Conservation (phyloP, 2,329 filamentous ascomycete genomes). For the Fusarium virguliforme region DNA sequence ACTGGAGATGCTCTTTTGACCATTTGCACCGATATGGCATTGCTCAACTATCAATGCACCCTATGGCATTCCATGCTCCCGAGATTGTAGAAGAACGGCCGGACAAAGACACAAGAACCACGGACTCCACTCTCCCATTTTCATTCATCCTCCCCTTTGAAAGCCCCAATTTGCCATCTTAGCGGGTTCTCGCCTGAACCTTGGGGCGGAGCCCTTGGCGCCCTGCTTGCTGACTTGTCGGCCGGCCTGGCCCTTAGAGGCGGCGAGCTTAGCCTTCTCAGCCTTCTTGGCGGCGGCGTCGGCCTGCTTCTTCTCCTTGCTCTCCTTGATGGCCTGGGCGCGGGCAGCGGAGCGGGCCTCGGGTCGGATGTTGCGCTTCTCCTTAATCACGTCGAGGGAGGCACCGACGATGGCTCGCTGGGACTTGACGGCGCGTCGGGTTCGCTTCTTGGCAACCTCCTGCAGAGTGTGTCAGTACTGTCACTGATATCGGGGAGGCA, state of each 20-base stretch:
- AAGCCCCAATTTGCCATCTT: slow-evolving; percentile 46
- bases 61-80: slow-evolving; percentile 61
- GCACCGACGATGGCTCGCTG: slow-evolving; percentile 99
- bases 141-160: slow-evolving; percentile 44
- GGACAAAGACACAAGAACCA: slow-evolving; percentile 62
- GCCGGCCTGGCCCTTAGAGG: slow-evolving; percentile 82
- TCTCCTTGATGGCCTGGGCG: slow-evolving; percentile 91
- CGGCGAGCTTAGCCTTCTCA: slow-evolving; percentile 96
- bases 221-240: slow-evolving; percentile 97
- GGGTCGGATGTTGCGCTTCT: slow-evolving; percentile 94
- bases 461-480: slow-evolving; percentile 69
- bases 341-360: slow-evolving; percentile 96
- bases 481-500: slow-evolving; percentile 20
- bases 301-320: slow-evolving; percentile 98
- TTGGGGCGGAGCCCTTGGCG: slow-evolving; percentile 91
- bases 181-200: slow-evolving; percentile 89
- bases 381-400: slow-evolving; percentile 99
- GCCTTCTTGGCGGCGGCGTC: slow-evolving; percentile 95
- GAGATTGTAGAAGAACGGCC: slow-evolving; percentile 62
- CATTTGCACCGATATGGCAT: slow-evolving; percentile 58
- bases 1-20: slow-evolving; percentile 48
- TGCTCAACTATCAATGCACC: slow-evolving; percentile 62
- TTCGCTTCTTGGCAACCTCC: slow-evolving; percentile 99
- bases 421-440: slow-evolving; percentile 96
- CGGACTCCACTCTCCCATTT: slow-evolving; percentile 57